Evolutionary conservation across 108 stramenopile genomes (phyloP).

Genomic region (Chaetoceros tenuissimus): DNA sequence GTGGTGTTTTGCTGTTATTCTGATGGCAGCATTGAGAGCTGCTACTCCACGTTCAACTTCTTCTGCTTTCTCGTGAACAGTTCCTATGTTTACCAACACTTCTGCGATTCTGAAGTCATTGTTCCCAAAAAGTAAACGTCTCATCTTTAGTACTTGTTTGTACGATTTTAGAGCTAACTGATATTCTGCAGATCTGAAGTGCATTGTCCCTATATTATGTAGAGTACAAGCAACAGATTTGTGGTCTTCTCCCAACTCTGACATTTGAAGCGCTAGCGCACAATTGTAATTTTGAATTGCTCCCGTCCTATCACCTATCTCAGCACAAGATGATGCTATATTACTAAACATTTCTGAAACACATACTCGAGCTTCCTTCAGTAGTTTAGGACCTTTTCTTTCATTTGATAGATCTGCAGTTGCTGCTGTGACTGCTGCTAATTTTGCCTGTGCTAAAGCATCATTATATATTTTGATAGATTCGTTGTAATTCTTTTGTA

Average conservation of each 20-base stretch:
- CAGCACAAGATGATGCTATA: neutral
- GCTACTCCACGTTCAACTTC: neutral
- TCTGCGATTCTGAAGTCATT: neutral
- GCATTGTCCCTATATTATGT: conserved; percentile 25
- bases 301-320: neutral
- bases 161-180: neutral
- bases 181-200: neutral
- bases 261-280: neutral
- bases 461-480: neutral
- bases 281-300: neutral
- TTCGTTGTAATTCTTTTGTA: neutral
- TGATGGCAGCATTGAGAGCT: neutral
- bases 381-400: neutral
- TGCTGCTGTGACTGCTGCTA: neutral
- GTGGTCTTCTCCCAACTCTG: conserved; percentile 23
- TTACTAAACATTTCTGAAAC: neutral
- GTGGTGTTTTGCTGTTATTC: neutral
- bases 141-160: neutral
- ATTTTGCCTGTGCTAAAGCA: neutral
- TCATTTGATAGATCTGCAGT: neutral
- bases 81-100: neutral
- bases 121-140: neutral
- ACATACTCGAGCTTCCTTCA: neutral
- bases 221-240: conserved; percentile 25
- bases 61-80: neutral